Evolutionary conservation across 2,329 filamentous ascomycete species (phyloP).

Genomic region (Fusarium sp.): DNA sequence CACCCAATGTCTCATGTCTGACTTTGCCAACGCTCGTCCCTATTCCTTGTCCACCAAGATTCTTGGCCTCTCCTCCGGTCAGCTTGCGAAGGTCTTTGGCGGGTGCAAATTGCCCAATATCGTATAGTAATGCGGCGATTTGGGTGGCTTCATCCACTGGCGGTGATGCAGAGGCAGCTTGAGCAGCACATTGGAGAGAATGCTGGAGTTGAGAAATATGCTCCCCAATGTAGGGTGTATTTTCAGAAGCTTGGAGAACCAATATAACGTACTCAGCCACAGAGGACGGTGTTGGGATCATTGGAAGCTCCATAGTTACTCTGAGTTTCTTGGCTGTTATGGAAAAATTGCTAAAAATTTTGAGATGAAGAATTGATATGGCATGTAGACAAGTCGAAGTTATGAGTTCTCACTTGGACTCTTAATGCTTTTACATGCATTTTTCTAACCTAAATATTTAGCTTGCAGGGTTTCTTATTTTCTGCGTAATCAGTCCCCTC

Average conservation of each 20-base stretch:
- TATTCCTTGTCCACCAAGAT: background rate
- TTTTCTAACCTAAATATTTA: fast-evolving
- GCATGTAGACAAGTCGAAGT: background rate
- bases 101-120: background rate
- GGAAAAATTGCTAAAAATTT: too few species aligned
- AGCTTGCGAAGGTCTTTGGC: background rate
- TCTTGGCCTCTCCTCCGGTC: background rate
- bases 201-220: background rate
- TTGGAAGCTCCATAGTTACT: background rate
- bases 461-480: background rate
- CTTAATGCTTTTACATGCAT: fast-evolving
- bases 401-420: fast-evolving
- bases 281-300: background rate
- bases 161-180: background rate
- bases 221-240: background rate
- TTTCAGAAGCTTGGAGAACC: background rate
- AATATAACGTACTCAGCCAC: background rate
- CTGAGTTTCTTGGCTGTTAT: background rate
- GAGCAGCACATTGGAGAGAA: background rate
- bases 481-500: too few species aligned
- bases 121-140: background rate
- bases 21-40: background rate
- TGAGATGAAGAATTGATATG: background rate
- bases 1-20: background rate
- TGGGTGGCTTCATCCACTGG: background rate